phyloP scores from a whole-genome alignment of 1,284 basidiomycete species.

The Ustilago cynodontis region DNA sequence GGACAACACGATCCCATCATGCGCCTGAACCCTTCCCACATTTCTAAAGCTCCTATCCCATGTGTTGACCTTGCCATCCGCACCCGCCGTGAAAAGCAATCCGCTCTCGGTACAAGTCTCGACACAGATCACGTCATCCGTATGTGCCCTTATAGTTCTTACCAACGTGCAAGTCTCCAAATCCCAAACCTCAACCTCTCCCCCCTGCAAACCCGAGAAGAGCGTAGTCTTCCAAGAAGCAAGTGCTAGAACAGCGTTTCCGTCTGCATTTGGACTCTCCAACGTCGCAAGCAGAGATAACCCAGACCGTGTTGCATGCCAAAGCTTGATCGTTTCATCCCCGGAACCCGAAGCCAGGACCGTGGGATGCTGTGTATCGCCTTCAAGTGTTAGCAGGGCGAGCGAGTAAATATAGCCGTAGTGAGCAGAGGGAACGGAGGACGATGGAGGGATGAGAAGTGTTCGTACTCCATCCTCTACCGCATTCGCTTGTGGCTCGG shows the following conservation, averaged over 20 bases:
- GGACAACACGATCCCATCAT: slow-evolving; percentile 40
- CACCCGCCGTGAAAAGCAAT: slow-evolving; percentile 56
- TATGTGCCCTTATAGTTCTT: slow-evolving; percentile 85
- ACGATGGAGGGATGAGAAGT: slow-evolving; percentile 39
- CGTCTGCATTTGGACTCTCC: slow-evolving; percentile 66
- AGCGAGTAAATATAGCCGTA: slow-evolving; percentile 95
- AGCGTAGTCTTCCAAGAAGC: slow-evolving; percentile 81
- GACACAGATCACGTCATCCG: slow-evolving; percentile 71
- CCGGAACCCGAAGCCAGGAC: slow-evolving; percentile 73
- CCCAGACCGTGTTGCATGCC: slow-evolving; percentile 75
- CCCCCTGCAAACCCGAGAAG: slow-evolving; percentile 93
- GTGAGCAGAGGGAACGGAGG: slow-evolving; percentile 79
- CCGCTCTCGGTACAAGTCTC: slow-evolving; percentile 65
- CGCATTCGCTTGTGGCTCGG: not conserved
- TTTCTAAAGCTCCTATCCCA: slow-evolving; percentile 58
- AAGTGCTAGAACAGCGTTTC: slow-evolving; percentile 80
- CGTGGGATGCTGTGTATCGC: slow-evolving; percentile 29
- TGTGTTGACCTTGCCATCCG: slow-evolving; percentile 56
- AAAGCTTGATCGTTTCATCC: slow-evolving; percentile 90
- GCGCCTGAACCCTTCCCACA: slow-evolving; percentile 62
- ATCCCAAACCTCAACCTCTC: slow-evolving; percentile 89
- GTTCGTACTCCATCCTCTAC: slow-evolving; percentile 19
- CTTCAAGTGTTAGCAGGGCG: slow-evolving; percentile 73
- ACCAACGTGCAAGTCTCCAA: slow-evolving; percentile 87
- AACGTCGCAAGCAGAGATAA: slow-evolving; percentile 75